These are phyloP conservation scores for Pisolithus microcarpus DNA, from an alignment of 768 basidiomycete genomes.

Conservation along the genomic window DNA sequence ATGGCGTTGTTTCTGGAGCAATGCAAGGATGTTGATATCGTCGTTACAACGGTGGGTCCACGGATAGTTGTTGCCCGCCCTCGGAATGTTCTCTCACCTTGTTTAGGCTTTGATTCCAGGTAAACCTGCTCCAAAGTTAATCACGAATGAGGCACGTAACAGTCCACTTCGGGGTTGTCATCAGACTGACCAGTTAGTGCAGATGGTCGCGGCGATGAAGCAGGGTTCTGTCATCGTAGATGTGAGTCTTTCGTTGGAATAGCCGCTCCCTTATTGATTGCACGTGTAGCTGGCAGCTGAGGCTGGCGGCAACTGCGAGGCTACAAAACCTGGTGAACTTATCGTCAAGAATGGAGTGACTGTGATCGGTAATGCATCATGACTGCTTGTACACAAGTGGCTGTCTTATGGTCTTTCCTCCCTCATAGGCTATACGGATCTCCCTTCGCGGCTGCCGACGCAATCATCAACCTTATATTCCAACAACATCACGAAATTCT, in stretches of 20 bases:
- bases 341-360: constrained; percentile 69
- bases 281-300: constrained; percentile 53
- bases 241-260: constrained; percentile 16
- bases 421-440: constrained; percentile 65
- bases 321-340: constrained; percentile 72
- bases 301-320: constrained; percentile 85
- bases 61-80: background rate
- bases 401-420: constrained; percentile 1
- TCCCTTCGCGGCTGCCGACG: constrained; percentile 83
- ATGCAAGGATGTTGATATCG: constrained; percentile 83
- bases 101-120: constrained; percentile 76
- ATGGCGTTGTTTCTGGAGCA: constrained; percentile 87
- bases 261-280: constrained; percentile 9
- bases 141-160: constrained; percentile 52
- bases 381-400: background rate
- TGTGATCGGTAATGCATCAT: constrained; percentile 51
- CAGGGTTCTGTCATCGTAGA: constrained; percentile 88
- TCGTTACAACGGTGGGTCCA: constrained; percentile 66
- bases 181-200: constrained; percentile 6
- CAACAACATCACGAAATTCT: constrained; percentile 86
- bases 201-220: constrained; percentile 87
- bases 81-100: constrained; percentile 1
- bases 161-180: background rate
- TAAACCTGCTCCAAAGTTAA: constrained; percentile 78
- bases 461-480: constrained; percentile 88